Evolutionary conservation across 768 basidiomycete genomes (phyloP).

Genomic region (Lactarius akahatsu): DNA sequence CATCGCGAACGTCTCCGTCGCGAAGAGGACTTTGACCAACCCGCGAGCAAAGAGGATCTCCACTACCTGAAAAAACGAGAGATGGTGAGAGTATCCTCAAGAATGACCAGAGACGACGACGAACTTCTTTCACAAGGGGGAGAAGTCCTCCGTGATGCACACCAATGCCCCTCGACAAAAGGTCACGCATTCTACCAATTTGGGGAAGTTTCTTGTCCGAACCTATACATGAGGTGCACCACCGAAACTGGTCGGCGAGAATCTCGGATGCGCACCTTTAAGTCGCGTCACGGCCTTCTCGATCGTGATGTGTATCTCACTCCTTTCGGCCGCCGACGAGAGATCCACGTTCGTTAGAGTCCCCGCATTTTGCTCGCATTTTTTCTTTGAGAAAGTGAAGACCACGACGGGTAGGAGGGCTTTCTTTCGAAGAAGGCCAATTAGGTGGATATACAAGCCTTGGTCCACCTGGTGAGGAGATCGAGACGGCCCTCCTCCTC

Average conservation of each 20-base stretch:
- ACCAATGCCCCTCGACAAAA: constrained; percentile 90
- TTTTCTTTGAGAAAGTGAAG: constrained; percentile 96
- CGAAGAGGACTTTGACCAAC: constrained; percentile 93
- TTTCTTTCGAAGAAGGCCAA: constrained; percentile 84
- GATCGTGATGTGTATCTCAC: constrained; percentile 91
- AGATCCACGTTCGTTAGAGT: constrained; percentile 88
- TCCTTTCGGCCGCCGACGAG: constrained; percentile 88
- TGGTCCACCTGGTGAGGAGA: constrained; percentile 77
- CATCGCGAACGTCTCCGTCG: constrained; percentile 99
- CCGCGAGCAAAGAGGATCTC: constrained; percentile 96
- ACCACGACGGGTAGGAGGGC: constrained; percentile 89
- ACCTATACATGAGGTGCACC: constrained; percentile 44
- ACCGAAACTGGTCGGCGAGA: neutral
- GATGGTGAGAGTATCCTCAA: neutral
- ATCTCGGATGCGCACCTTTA: constrained; percentile 59
- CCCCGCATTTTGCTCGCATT: constrained; percentile 93
- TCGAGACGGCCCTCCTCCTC: constrained; percentile 44
- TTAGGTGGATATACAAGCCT: constrained; percentile 90
- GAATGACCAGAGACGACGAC: constrained; percentile 22
- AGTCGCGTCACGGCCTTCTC: constrained; percentile 89
- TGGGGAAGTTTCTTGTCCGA: constrained; percentile 93
- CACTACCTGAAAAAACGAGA: constrained; percentile 60
- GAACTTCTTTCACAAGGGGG: constrained; percentile 94
- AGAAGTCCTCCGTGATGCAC: constrained; percentile 96
- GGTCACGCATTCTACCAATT: constrained; percentile 83